Conservation (phyloP, 441 rosid species). For the Aleurites moluccanus region DNA sequence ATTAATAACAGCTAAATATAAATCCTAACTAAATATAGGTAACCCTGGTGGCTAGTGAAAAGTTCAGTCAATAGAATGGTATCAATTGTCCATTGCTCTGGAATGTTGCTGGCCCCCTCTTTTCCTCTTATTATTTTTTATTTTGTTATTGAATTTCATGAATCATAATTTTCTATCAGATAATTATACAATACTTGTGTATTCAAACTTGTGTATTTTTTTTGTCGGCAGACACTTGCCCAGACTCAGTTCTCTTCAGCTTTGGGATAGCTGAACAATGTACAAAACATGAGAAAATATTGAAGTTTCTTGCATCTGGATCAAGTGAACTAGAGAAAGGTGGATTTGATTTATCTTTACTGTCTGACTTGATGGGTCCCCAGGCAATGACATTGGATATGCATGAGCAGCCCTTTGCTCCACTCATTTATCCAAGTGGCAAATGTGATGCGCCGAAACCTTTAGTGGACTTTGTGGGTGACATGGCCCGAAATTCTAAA, state of each 20-base stretch:
- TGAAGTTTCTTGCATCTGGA: constrained; percentile 53
- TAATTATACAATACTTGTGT: background rate
- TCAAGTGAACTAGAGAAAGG: constrained; percentile 48
- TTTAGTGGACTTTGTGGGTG: constrained; percentile 64
- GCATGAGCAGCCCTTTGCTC: constrained; percentile 35
- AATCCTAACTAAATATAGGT: background rate
- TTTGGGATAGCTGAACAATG: constrained; percentile 56
- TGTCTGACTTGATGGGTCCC: constrained; percentile 51
- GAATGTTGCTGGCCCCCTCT: background rate
- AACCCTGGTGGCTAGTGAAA: background rate
- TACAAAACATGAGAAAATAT: constrained; percentile 48
- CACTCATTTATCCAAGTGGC: constrained; percentile 52
- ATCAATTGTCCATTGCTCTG: background rate
- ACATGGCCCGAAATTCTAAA: constrained; percentile 51
- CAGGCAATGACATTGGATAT: constrained; percentile 40
- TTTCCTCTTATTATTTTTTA: background rate
- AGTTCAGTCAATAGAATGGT: background rate
- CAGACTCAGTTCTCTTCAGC: constrained; percentile 46
- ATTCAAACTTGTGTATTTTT: constrained; percentile 16
- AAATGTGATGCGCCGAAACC: constrained; percentile 37
- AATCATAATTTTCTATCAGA: background rate
- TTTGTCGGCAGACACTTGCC: constrained; percentile 44
- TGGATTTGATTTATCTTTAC: constrained; percentile 48
- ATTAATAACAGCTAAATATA: background rate
- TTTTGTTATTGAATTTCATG: background rate